Base-by-base conservation (phyloP, 2,329 filamentous ascomycete genomes). In the Domatiomyces globalis region DNA sequence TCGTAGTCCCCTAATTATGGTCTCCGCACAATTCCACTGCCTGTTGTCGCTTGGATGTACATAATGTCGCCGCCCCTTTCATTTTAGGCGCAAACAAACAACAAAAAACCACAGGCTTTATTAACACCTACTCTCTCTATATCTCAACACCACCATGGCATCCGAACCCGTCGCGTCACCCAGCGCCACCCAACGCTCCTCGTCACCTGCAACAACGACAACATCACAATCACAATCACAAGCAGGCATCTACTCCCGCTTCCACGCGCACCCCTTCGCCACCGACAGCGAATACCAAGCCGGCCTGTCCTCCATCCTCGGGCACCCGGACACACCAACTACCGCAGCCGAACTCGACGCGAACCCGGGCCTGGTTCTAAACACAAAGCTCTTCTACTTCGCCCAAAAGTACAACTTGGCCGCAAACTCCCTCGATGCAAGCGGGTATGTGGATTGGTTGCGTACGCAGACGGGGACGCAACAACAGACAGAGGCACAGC, bases 401-500 rank as follows among this genome's bases (percentile, higher is more conserved):
- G 67, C 71, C 36, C 70, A 69, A 43, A 71, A 70, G 60, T 58
- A 66, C 49, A 66, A 66, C 2, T 46, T 69, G 15, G 49, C 56
- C 4, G 59, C 73, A 17, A 75, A 90, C 12, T 7, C 33, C 10
- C 33, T 39, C 55, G 77, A 86, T 63, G 85, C 84, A 58, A 69
- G 77, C 49, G 69, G 69, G 48, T 92, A 89, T 69, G 81, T 82
- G 63, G 65, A 70, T 29, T 88, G 85, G 79, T 67, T 81, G 51
- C 56, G 60, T 22, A 53, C 60, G 12, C 64, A 63, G 18, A 45
- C 27, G 17, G 50, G 44, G 55, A 62, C 63, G 25, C 50, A 49
- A 53, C 49, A 48, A 45, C 42, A 25, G 42, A 52, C 48, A 49
- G 49, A 33, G 54, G 46, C 46, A 49, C 53, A 43, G 25, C 45